Conservation (phyloP, 495 filamentous ascomycete genomes). For the Friedmanniomyces simplex region DNA sequence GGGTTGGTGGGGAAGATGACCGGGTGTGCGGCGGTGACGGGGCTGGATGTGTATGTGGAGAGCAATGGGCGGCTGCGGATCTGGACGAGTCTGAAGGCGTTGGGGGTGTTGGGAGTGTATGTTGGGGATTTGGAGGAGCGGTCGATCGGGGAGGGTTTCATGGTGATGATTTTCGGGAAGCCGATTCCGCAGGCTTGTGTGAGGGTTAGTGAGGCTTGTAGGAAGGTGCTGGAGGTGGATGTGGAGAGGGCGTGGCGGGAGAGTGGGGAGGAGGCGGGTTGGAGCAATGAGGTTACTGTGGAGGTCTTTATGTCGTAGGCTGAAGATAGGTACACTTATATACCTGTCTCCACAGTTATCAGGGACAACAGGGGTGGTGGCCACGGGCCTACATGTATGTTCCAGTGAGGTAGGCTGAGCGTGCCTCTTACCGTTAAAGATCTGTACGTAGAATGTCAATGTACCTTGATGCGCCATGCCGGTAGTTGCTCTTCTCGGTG, state of each 20-base stretch:
- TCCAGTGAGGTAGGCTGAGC: no score
- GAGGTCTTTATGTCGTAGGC: constrained; percentile 44
- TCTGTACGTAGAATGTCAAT: no score
- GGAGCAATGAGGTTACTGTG: constrained; percentile 75
- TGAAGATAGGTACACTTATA: no score
- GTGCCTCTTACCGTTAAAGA: no score
- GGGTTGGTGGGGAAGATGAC: constrained; percentile 86
- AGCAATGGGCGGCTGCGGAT: constrained; percentile 52
- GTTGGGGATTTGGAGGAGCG: constrained; percentile 55
- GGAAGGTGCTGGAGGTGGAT: constrained; percentile 67
- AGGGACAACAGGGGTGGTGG: no score
- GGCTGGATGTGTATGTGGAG: constrained; percentile 43
- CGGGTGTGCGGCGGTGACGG: constrained; percentile 65
- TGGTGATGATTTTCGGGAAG: constrained; percentile 63
- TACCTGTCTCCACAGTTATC: no score
- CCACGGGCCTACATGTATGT: no score
- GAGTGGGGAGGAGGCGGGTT: constrained; percentile 58
- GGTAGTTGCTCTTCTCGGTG: no score
- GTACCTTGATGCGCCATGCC: no score
- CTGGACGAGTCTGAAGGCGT: constrained; percentile 61
- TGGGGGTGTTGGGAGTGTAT: constrained; percentile 64
- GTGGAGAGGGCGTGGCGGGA: constrained; percentile 67
- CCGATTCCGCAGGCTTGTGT: constrained; percentile 60
- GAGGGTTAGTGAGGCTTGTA: constrained; percentile 40
- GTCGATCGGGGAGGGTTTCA: constrained; percentile 54